Percentiles rank a stretch among this genome's conserved stretches.
These are phyloP conservation scores for Trichoderma sp. DNA, from an alignment of 2,329 filamentous ascomycete species.

Conservation along the genomic window DNA sequence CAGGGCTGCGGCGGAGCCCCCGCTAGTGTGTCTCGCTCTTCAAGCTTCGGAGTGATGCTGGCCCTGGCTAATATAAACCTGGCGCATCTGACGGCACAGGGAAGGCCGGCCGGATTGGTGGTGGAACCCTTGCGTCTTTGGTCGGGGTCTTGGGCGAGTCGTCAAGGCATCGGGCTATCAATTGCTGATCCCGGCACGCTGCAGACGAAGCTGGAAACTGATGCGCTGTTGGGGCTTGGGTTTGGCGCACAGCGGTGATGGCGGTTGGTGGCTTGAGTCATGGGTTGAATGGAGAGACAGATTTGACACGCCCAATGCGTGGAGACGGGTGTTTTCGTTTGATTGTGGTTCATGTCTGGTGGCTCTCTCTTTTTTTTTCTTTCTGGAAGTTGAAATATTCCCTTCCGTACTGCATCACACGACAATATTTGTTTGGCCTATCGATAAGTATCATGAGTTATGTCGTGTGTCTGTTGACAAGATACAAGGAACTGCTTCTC, in stretches of 20 bases:
- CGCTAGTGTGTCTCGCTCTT: constrained; percentile 2
- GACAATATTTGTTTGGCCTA: not conserved
- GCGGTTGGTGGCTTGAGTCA: not conserved
- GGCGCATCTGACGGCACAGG: constrained; percentile 10
- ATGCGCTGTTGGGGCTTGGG: not conserved
- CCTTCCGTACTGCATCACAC: not conserved
- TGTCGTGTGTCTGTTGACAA: not conserved
- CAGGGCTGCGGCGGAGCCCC: constrained; percentile 3
- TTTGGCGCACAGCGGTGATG: not conserved
- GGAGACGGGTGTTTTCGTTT: not conserved
- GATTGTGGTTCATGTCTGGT: not conserved
- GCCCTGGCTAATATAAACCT: constrained; percentile 14
- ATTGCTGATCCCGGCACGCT: not conserved
- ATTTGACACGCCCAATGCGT: not conserved
- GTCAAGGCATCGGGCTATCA: not conserved
- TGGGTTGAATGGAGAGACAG: not conserved
- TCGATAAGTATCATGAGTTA: not conserved
- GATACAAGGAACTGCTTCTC: not conserved
- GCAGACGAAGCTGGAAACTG: not conserved
- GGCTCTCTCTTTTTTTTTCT: too few relatives aligned
- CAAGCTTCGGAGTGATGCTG: not conserved
- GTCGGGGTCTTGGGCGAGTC: not conserved
- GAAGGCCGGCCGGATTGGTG: not conserved
- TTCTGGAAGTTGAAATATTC: not conserved
- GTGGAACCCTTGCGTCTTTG: not conserved